Base-by-base conservation (phyloP, 805 yeast species). In the Metschnikowia vanudenii region DNA sequence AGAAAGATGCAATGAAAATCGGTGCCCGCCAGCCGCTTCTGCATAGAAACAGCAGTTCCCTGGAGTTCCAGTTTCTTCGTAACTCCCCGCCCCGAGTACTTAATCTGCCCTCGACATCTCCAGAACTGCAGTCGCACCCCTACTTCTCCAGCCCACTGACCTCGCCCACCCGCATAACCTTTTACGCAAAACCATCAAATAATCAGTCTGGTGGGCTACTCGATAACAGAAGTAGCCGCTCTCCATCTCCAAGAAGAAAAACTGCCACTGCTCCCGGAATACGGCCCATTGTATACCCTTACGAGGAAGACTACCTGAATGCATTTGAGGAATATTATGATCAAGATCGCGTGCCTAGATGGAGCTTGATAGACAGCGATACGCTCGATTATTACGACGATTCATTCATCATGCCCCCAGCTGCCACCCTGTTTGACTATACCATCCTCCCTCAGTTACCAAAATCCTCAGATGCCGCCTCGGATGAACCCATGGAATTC, bases 361-460 rank as follows among this genome's bases (percentile, higher is more conserved):
- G 57, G 54, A 58, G 57, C 18, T 37, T 50, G 22, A 45, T 53
- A 6, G 63, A 57, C 16, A 49, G 46, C 29, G 55, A 50, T 26
- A 46, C 29, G 6, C 30, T 41, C 34, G 55, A 49, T 37, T 47
- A 54, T 38, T 49, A 44, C 31, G 52, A 52, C 31, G 52, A 49
- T 14, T 49, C 53, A 2, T 49, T 53, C 26, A 41, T 60, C 37
- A 59, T 68, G 4, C 65, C 66, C 2, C 56, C 47, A 1, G 45
- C 19, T 3, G 44, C 33, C 43, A 7, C 47, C 59, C 18, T 54
- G 46, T 68, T 69, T 52, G 73, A 69, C 52, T 68, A 65, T 45
- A 62, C 70, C 1, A 59, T 57, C 8, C 50, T 69, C 16, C 74
- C 74, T 0, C 71, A 68, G 26, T 53, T 69, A 7, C 74, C 65